Percentiles rank a stretch among this genome's conserved stretches.
phyloP scores from a whole-genome alignment of 2,329 filamentous ascomycete species.

The Torrubiella hemipterigena region DNA sequence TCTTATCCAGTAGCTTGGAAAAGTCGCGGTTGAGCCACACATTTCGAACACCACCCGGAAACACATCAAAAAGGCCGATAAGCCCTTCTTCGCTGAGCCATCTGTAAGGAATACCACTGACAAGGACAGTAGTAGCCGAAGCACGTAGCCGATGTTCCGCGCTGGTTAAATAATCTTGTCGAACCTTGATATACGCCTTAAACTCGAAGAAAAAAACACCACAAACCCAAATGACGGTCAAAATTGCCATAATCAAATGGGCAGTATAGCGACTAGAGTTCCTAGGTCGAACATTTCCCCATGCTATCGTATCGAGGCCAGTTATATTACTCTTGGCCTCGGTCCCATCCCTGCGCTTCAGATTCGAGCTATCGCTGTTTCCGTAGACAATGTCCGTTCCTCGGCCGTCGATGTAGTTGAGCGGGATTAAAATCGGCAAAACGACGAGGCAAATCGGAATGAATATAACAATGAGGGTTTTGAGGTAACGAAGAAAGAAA shows the following conservation, averaged over 20 bases:
- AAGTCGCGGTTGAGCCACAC: conserved; percentile 94
- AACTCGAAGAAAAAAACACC: conserved; percentile 80
- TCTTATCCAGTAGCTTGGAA: conserved; percentile 72
- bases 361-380: not conserved
- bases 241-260: conserved; percentile 68
- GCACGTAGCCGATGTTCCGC: conserved; percentile 88
- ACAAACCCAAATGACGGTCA: conserved; percentile 74
- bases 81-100: conserved; percentile 82
- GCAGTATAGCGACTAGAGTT: conserved; percentile 67
- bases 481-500: conserved; percentile 85
- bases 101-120: conserved; percentile 79
- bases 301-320: conserved; percentile 73
- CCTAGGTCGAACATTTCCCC: conserved; percentile 65
- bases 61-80: conserved; percentile 81
- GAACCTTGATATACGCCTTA: conserved; percentile 77
- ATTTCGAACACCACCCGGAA: conserved; percentile 87
- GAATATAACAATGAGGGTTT: conserved; percentile 76
- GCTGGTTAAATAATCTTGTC: conserved; percentile 88
- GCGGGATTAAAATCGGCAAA: conserved; percentile 71
- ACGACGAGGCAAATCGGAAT: conserved; percentile 68
- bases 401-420: conserved; percentile 66
- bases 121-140: conserved; percentile 89
- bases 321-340: conserved; percentile 20
- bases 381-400: conserved; percentile 37
- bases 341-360: conserved; percentile 7